Conservation (phyloP, 192 early-diverging fungal species). For the Podila minutissima region DNA sequence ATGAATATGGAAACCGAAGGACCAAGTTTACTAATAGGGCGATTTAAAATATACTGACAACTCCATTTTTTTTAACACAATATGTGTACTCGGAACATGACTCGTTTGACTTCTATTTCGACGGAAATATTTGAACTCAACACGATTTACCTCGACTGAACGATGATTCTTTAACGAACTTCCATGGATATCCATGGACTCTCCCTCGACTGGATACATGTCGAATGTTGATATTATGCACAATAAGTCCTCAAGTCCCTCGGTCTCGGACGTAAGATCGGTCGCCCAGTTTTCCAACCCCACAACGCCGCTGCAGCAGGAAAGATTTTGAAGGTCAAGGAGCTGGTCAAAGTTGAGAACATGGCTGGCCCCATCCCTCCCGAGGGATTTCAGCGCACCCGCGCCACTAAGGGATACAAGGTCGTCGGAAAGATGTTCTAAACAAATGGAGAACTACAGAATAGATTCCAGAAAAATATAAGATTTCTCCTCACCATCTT, state of each 20-base stretch:
- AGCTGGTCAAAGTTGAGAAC: constrained; percentile 51
- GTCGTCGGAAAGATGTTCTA: constrained; percentile 44
- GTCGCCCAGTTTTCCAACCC: constrained; percentile 49
- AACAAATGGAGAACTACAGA: background rate
- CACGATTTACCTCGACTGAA: too few relatives aligned
- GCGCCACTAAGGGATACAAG: constrained; percentile 48
- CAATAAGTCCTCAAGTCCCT: constrained; percentile 42
- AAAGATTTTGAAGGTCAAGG: constrained; percentile 54
- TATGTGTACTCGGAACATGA: too few relatives aligned
- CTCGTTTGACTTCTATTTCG: too few relatives aligned
- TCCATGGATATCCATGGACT: background rate
- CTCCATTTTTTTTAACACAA: too few relatives aligned
- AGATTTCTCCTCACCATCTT: too few relatives aligned
- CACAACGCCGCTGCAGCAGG: constrained; percentile 39
- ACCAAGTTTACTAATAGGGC: too few relatives aligned
- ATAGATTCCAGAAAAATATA: too few relatives aligned
- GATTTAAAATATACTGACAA: too few relatives aligned
- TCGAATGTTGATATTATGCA: background rate
- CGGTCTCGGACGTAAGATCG: constrained; percentile 39
- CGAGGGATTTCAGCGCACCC: constrained; percentile 43
- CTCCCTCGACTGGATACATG: background rate
- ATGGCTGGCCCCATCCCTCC: constrained; percentile 37
- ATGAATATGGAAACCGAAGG: too few relatives aligned
- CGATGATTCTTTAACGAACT: background rate
- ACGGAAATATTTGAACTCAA: too few relatives aligned